Evolutionary conservation across 371 early-diverging fungal species (phyloP), one percentile per base, ranked within the genome.

Genomic region (Rhizopus sp.): DNA sequence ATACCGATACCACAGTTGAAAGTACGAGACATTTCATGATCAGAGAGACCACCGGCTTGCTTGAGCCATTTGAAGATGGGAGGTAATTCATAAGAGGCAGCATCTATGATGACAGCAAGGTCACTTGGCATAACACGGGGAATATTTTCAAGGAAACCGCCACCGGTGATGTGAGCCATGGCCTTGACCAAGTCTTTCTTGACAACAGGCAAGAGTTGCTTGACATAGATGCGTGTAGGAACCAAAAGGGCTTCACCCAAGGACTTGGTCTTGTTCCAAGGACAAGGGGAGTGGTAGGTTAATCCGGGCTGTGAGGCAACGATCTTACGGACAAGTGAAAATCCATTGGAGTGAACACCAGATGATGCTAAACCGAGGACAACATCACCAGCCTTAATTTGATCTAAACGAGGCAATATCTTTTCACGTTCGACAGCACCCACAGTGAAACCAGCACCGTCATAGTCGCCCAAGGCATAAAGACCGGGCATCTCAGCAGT

Each of bases 401-500:
- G 68, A 50, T 88, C 83, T 64, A 91, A 71, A 47, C 89, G 87
- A 30, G 99, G 99, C 42, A 97, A 83, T 32, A 97, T 82, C 70
- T 89, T 79, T 53, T 78, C 69, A 39, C 96, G 90, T 59, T 93
- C 92, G 32, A 98, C 97, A n/a, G 95, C 97, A 59, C 97, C 99
- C 7, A 97, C 96, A 5, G 95, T 91, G 72, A 98, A 98, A 40
- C 99, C 99, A 40, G 97, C 99, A 45, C 95, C 86, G 66, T 98
- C 98, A 64, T 91, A 94, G 63, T 95, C 95, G 33, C 91, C 93
- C 59, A 70, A 63, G 16, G 82, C 75, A 68, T 97, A 98, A 51
- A 97, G 80, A 45, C 96, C 95, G 4, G 99, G 99, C 99, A 98
- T 98, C 68, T 98, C 99, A 7, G 99, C 95, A n/a, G 99, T 98